Evolutionary conservation across 768 basidiomycete genomes (phyloP).

Genomic region (Podaxis sp.): DNA sequence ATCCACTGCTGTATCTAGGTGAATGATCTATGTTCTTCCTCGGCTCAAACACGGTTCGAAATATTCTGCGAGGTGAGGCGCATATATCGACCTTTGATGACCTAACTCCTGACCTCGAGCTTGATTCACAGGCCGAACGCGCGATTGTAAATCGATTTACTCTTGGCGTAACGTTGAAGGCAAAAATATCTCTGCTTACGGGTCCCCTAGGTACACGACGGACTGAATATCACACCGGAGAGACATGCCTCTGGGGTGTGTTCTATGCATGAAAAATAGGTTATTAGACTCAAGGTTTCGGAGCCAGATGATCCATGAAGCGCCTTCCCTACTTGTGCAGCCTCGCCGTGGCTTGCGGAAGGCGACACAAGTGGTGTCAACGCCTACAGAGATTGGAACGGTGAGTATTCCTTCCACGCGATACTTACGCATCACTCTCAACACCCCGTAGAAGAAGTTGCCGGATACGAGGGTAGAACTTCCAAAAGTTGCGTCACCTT

Average conservation of each 20-base stretch:
- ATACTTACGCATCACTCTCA: neutral
- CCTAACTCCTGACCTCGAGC: neutral
- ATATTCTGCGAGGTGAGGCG: constrained; percentile 1
- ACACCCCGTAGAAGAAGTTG: neutral
- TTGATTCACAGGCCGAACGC: neutral
- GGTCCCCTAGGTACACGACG: neutral
- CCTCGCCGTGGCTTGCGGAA: constrained; percentile 2
- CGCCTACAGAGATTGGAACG: neutral
- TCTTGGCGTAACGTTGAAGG: neutral
- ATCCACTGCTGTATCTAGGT: neutral
- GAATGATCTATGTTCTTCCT: neutral
- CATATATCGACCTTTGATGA: neutral
- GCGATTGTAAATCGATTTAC: neutral
- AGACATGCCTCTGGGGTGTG: neutral
- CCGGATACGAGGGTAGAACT: neutral
- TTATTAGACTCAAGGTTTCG: neutral
- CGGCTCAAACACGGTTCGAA: neutral
- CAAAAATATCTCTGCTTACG: neutral
- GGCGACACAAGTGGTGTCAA: neutral
- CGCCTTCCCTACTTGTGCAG: neutral
- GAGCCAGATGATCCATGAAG: neutral
- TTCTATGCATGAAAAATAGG: neutral
- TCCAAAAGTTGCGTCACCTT: neutral
- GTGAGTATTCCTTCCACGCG: neutral
- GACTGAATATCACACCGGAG: neutral